These are phyloP conservation scores for Astragalus membranaceus DNA, from an alignment of 306 rosid genomes.

Conservation along the genomic window DNA sequence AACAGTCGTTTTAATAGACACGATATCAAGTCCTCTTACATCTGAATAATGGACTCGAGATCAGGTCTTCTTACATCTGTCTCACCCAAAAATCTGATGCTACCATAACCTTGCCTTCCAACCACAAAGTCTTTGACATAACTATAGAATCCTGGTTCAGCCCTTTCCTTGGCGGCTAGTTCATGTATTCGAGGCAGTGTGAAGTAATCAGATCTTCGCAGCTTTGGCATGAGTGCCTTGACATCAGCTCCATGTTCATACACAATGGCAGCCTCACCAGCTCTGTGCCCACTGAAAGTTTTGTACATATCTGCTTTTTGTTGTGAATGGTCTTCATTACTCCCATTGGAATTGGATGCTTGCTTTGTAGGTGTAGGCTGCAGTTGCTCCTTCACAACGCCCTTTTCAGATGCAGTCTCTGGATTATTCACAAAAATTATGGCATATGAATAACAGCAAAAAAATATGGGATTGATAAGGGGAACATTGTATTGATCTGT, in stretches of 20 bases:
- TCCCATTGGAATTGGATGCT: conserved; percentile 40
- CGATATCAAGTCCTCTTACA: too few species aligned
- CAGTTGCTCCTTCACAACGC: conserved; percentile 37
- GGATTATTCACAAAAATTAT: conserved; percentile 15
- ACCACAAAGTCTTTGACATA: conserved; percentile 80
- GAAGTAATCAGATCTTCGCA: conserved; percentile 78
- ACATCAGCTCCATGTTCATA: conserved; percentile 93
- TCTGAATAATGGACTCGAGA: conserved; percentile 75
- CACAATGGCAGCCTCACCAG: conserved; percentile 99
- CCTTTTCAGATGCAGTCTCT: conserved; percentile 47
- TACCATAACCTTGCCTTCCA: conserved; percentile 85
- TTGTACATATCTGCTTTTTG: conserved; percentile 54
- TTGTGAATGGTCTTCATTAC: conserved; percentile 50
- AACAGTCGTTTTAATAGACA: too few species aligned
- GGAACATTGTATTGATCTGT: background rate
- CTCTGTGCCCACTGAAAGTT: conserved; percentile 90
- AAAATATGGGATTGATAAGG: background rate
- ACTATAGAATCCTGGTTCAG: conserved; percentile 85
- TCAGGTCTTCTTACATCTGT: conserved; percentile 90
- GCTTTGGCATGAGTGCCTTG: conserved; percentile 96
- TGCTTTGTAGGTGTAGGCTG: conserved; percentile 38
- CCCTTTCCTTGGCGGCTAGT: conserved; percentile 95
- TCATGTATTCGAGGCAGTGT: conserved; percentile 91
- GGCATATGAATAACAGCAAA: background rate
- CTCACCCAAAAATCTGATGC: conserved; percentile 86